Evolutionary conservation across 129 eudicot species (phyloP).

Genomic region (Dittrichia graveolens): DNA sequence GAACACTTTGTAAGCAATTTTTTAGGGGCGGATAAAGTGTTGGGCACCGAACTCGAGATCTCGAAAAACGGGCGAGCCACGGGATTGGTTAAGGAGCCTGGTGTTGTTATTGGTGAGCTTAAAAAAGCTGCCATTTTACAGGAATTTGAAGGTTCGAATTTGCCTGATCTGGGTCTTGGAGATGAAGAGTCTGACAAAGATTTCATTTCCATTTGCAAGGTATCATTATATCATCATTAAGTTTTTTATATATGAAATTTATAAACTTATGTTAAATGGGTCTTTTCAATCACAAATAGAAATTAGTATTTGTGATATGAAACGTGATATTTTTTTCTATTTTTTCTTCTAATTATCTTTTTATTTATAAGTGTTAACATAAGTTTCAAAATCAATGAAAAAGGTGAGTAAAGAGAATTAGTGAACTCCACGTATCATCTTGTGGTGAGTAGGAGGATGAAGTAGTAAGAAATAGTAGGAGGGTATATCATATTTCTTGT

Average conservation of each 20-base stretch:
- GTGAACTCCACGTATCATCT: too few relatives aligned
- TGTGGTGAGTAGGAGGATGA: too few relatives aligned
- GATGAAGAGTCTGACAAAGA: slow-evolving; percentile 76
- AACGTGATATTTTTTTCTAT: too few relatives aligned
- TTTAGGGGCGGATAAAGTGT: slow-evolving; percentile 78
- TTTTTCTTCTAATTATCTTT: too few relatives aligned
- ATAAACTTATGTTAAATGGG: too few relatives aligned
- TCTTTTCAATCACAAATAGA: too few relatives aligned
- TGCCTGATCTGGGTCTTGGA: slow-evolving; percentile 89
- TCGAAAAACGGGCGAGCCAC: slow-evolving; percentile 69
- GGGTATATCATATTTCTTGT: too few relatives aligned
- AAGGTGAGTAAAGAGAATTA: too few relatives aligned
- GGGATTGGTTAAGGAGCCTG: slow-evolving; percentile 70
- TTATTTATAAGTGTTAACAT: too few relatives aligned
- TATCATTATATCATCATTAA: slow-evolving; percentile 19
- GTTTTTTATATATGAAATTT: not conserved
- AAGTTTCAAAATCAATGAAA: too few relatives aligned
- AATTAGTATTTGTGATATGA: too few relatives aligned
- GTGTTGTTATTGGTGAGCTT: slow-evolving; percentile 62
- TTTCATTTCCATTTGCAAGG: slow-evolving; percentile 96
- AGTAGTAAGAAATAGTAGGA: too few relatives aligned
- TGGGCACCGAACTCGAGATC: slow-evolving; percentile 79
- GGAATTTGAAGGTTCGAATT: slow-evolving; percentile 50
- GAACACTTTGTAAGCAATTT: slow-evolving; percentile 64
- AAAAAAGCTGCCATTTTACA: slow-evolving; percentile 54